These are phyloP conservation scores for Litsea cubeba DNA, from an alignment of 164 flowering plant species.

Conservation along the genomic window DNA sequence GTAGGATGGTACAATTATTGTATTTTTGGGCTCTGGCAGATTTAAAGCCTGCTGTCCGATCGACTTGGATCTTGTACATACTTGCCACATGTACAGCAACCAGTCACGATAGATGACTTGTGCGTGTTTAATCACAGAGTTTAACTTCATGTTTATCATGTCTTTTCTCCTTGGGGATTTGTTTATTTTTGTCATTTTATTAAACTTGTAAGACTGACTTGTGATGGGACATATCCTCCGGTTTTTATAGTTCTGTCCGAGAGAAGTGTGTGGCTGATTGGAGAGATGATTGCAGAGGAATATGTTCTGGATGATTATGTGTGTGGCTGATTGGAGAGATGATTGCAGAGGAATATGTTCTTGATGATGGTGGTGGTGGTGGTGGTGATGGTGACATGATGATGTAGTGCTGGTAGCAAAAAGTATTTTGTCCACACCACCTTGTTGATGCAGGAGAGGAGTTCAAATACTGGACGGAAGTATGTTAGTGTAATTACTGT, in stretches of 20 bases:
- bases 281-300: constrained; percentile 22
- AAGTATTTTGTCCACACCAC: constrained; percentile 6
- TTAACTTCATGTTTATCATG: neutral
- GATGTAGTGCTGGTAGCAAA: constrained; percentile 32
- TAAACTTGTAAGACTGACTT: constrained; percentile 13
- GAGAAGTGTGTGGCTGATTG: constrained; percentile 15
- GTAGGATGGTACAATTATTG: neutral
- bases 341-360: neutral
- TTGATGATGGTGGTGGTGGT: constrained; percentile 24
- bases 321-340: too few relatives aligned
- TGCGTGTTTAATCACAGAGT: neutral
- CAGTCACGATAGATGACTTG: neutral
- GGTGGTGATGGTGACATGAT: constrained; percentile 39
- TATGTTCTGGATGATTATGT: constrained; percentile 33
- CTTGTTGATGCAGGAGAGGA: neutral
- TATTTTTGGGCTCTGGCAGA: neutral
- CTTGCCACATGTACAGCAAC: neutral
- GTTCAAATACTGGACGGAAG: neutral
- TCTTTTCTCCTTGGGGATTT: neutral
- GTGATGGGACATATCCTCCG: constrained; percentile 30
- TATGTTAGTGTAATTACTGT: neutral
- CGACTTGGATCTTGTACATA: neutral
- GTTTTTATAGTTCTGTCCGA: constrained; percentile 36
- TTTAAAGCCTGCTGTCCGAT: neutral
- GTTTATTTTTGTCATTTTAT: neutral